phyloP scores from a whole-genome alignment of 169 alveolate genomes.

The Plasmodium relictum region DNA sequence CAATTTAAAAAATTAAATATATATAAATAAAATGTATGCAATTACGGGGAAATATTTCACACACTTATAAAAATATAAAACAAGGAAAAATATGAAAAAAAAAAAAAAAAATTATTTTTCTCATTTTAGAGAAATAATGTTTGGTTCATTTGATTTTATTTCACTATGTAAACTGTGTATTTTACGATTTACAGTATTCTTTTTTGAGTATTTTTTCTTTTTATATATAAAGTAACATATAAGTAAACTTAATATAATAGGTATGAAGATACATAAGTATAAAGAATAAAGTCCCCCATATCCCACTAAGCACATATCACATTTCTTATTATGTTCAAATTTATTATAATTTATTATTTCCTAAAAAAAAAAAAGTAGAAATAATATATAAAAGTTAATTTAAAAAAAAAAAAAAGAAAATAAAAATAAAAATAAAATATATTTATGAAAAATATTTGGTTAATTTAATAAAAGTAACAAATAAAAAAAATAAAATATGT shows the following conservation, averaged over 20 bases:
- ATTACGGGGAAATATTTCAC: too few relatives aligned
- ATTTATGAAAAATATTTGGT: too few relatives aligned
- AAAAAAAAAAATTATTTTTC: conserved; percentile 15
- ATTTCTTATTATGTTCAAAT: conserved; percentile 26
- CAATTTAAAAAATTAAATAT: background rate
- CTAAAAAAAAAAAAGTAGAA: conserved; percentile 7
- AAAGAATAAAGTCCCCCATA: conserved; percentile 62
- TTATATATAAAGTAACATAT: conserved; percentile 42
- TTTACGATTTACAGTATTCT: conserved; percentile 7
- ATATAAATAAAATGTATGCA: background rate
- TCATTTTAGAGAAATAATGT: conserved; percentile 19
- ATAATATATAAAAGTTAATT: background rate
- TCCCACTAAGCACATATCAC: conserved; percentile 63
- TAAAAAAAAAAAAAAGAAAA: too few relatives aligned
- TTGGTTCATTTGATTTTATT: conserved; percentile 30
- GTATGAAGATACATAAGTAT: conserved; percentile 56
- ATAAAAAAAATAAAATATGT: too few relatives aligned
- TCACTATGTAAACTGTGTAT: background rate
- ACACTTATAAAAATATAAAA: background rate
- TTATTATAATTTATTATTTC: conserved; percentile 41
- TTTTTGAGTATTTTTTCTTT: conserved; percentile 8
- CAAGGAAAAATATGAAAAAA: conserved; percentile 2
- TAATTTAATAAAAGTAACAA: too few relatives aligned
- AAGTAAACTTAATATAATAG: conserved; percentile 46
- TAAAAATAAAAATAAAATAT: too few relatives aligned